These are phyloP conservation scores for Rhynchosporium graminicola DNA, from an alignment of 2,329 filamentous ascomycete species.

Conservation along the genomic window DNA sequence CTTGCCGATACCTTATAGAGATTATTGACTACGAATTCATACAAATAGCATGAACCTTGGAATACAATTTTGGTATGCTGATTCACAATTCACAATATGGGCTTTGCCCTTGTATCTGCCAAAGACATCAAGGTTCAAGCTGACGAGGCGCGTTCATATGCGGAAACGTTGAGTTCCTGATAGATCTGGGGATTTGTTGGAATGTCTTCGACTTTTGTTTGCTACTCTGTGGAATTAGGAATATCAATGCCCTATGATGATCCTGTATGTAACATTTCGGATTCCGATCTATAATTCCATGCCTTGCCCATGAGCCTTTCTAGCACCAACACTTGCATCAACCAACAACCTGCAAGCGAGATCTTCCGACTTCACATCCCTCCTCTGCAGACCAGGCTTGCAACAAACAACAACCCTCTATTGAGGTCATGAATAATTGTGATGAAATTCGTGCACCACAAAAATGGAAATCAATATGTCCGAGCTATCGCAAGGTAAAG, in stretches of 20 bases:
- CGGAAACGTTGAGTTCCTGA: neutral
- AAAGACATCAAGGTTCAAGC: neutral
- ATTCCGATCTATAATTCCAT: neutral
- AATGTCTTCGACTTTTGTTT: too few relatives aligned
- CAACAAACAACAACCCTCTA: neutral
- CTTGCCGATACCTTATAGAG: neutral
- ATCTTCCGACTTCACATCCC: slow-evolving; percentile 18
- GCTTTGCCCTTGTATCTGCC: neutral
- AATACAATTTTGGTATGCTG: neutral
- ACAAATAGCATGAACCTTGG: neutral
- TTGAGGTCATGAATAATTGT: neutral
- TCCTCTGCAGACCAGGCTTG: neutral
- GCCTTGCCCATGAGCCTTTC: neutral
- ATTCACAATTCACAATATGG: neutral
- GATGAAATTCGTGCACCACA: slow-evolving; percentile 8
- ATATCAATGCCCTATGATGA: too few relatives aligned
- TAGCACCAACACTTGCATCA: neutral
- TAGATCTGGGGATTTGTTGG: too few relatives aligned
- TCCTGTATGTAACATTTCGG: too few relatives aligned
- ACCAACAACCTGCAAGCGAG: slow-evolving; percentile 20
- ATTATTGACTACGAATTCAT: neutral
- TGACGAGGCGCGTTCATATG: neutral
- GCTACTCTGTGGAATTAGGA: too few relatives aligned
- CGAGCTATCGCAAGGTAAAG: slow-evolving; percentile 34
- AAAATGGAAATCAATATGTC: slow-evolving; percentile 34